Conservation (phyloP, 345 rosid genomes). For the Adansonia digitata region DNA sequence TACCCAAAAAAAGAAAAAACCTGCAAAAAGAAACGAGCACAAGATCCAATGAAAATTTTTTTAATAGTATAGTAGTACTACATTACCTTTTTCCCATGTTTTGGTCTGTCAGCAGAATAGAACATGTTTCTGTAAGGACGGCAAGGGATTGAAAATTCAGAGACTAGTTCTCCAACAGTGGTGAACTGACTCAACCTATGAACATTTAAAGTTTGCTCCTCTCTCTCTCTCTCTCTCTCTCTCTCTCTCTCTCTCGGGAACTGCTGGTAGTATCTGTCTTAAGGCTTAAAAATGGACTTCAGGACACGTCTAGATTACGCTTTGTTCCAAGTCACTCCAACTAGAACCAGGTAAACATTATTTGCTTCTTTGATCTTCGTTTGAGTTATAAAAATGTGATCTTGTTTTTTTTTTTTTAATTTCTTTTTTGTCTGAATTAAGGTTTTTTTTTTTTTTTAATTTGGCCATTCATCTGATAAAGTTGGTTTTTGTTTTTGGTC, state of each 20-base stretch:
- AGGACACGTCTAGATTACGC: conserved; percentile 74
- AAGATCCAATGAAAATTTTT: conserved; percentile 11
- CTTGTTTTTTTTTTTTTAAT: neutral
- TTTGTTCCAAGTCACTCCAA: conserved; percentile 95
- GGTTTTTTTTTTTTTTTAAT: neutral
- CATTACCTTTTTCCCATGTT: conserved; percentile 18
- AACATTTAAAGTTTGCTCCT: conserved; percentile 9
- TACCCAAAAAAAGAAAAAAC: neutral
- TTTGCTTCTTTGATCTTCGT: neutral
- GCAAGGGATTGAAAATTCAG: neutral
- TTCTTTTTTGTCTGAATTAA: neutral
- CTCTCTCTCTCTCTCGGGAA: conserved; percentile 8
- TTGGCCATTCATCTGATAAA: neutral
- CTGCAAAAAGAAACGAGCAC: conserved; percentile 8
- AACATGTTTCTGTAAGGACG: neutral
- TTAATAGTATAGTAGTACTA: neutral
- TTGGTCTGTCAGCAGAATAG: conserved; percentile 13
- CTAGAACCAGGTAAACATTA: conserved; percentile 75
- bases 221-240: neutral
- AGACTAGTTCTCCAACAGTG: conserved; percentile 1
- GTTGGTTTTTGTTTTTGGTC: neutral
- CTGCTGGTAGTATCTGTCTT: conserved; percentile 8
- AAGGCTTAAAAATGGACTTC: conserved; percentile 55
- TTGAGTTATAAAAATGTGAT: neutral
- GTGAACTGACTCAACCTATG: conserved; percentile 1